Evolutionary conservation across 2,329 filamentous ascomycete species (phyloP).

Genomic region (Aspergillus hortae): DNA sequence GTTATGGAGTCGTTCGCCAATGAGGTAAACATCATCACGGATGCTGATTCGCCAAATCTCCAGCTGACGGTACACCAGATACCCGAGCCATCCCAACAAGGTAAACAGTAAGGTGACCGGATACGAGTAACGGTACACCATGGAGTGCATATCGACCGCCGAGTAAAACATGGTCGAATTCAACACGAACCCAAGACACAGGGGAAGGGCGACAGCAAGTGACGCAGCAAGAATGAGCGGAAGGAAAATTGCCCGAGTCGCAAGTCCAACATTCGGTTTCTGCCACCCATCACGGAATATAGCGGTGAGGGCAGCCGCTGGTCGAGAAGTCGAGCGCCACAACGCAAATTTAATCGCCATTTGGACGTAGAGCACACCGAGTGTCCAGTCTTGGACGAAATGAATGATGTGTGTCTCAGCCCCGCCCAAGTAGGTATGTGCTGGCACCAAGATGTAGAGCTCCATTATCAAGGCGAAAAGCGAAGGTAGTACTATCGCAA

Average conservation of each 20-base stretch:
- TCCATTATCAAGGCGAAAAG: constrained; percentile 77
- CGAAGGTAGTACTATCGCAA: constrained; percentile 76
- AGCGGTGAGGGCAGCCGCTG: constrained; percentile 69
- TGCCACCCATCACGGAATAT: constrained; percentile 73
- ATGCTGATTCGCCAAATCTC: constrained; percentile 76
- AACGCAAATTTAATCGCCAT: constrained; percentile 68
- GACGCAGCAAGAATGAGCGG: constrained; percentile 64
- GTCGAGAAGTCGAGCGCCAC: constrained; percentile 65
- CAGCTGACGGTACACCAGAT: constrained; percentile 52
- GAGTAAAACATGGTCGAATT: constrained; percentile 42
- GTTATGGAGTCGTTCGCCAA: constrained; percentile 92
- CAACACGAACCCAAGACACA: constrained; percentile 53
- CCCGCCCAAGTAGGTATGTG: constrained; percentile 68
- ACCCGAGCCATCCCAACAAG: constrained; percentile 45
- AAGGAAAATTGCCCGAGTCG: constrained; percentile 83
- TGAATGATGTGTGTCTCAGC: constrained; percentile 55
- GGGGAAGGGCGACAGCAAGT: constrained; percentile 62
- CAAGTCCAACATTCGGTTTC: constrained; percentile 71
- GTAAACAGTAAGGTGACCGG: constrained; percentile 59
- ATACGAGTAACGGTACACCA: constrained; percentile 68
- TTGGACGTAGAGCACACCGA: constrained; percentile 87
- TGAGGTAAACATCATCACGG: constrained; percentile 91
- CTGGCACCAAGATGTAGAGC: constrained; percentile 80
- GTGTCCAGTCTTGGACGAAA: constrained; percentile 88
- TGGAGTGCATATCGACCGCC: constrained; percentile 30